phyloP scores from a whole-genome alignment of 805 yeast species.

The Pichia rugopelliculosa region DNA sequence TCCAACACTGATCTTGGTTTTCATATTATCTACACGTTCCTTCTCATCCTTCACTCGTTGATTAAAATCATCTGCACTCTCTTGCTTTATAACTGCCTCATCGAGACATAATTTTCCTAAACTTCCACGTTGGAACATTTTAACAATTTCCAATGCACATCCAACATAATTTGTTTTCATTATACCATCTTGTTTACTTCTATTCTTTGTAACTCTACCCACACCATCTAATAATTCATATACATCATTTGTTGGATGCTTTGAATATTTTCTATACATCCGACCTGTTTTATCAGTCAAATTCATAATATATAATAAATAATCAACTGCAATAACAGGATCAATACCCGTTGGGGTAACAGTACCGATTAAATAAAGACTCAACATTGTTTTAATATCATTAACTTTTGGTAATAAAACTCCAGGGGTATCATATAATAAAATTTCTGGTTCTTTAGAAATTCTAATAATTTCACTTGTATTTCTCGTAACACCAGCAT shows the following conservation, averaged over 20 bases:
- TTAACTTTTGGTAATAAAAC: conserved; percentile 73
- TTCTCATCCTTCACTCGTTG: conserved; percentile 12
- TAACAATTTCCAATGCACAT: conserved; percentile 57
- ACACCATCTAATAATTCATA: conserved; percentile 45
- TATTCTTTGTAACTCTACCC: conserved; percentile 32
- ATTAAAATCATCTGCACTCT: conserved; percentile 7
- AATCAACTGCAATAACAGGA: conserved; percentile 82
- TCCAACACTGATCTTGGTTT: conserved; percentile 1
- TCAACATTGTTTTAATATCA: conserved; percentile 62
- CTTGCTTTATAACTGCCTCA: conserved; percentile 8
- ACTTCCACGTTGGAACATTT: conserved; percentile 53
- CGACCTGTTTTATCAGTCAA: conserved; percentile 43
- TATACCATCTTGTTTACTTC: conserved; percentile 23
- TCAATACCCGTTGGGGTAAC: conserved; percentile 56
- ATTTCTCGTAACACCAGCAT: conserved; percentile 83
- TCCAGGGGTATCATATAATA: conserved; percentile 88
- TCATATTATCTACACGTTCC: conserved; percentile 8
- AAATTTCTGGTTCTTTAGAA: conserved; percentile 51
- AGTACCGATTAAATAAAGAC: conserved; percentile 67
- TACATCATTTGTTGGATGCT: conserved; percentile 66
- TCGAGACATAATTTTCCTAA: conserved; percentile 30
- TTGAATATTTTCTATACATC: conserved; percentile 39
- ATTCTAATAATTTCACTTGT: conserved; percentile 72
- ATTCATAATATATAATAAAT: conserved; percentile 66
- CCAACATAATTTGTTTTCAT: conserved; percentile 44